Percentiles rank a stretch among this genome's conserved stretches.
These are phyloP conservation scores for Leptomonas pyrrhocoris DNA, from an alignment of 208 protist genomes.

Conservation along the genomic window DNA sequence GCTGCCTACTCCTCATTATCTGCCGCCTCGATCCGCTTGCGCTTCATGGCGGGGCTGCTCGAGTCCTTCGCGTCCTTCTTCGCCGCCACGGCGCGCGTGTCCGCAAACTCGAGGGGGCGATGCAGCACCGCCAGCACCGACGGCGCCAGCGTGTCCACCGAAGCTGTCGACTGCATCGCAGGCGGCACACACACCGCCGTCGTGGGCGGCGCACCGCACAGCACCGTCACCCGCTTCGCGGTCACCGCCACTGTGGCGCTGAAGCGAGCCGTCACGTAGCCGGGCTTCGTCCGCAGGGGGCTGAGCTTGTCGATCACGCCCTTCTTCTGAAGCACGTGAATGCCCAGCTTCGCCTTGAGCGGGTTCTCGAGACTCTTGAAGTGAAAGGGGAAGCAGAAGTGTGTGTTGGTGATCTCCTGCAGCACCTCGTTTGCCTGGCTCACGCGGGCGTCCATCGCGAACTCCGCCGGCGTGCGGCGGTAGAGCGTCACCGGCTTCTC, in stretches of 20 bases:
- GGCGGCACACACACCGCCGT: constrained; percentile 34
- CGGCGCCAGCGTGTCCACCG: constrained; percentile 37
- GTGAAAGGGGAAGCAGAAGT: constrained; percentile 87
- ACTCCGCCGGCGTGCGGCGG: constrained; percentile 70
- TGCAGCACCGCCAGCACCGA: constrained; percentile 49
- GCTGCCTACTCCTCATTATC: constrained; percentile 33
- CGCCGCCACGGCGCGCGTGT: constrained; percentile 23
- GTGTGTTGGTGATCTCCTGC: constrained; percentile 65
- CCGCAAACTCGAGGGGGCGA: constrained; percentile 51
- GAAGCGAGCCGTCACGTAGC: constrained; percentile 75
- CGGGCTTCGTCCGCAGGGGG: constrained; percentile 58
- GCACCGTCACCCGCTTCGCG: constrained; percentile 68
- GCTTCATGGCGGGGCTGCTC: constrained; percentile 36
- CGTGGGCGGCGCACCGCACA: constrained; percentile 71
- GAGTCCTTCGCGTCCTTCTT: constrained; percentile 24
- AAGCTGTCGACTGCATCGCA: constrained; percentile 36
- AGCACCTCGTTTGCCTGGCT: constrained; percentile 57
- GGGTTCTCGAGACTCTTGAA: constrained; percentile 67
- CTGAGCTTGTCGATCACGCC: constrained; percentile 71
- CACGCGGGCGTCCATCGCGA: constrained; percentile 62
- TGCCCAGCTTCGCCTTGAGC: constrained; percentile 66
- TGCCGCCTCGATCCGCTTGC: constrained; percentile 30
- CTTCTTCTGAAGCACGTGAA: constrained; percentile 61
- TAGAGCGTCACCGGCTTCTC: constrained; percentile 64
- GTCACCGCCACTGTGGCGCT: constrained; percentile 81